These are phyloP conservation scores for Mychonastes homosphaera DNA, from an alignment of 139 green algal species.

Conservation along the genomic window DNA sequence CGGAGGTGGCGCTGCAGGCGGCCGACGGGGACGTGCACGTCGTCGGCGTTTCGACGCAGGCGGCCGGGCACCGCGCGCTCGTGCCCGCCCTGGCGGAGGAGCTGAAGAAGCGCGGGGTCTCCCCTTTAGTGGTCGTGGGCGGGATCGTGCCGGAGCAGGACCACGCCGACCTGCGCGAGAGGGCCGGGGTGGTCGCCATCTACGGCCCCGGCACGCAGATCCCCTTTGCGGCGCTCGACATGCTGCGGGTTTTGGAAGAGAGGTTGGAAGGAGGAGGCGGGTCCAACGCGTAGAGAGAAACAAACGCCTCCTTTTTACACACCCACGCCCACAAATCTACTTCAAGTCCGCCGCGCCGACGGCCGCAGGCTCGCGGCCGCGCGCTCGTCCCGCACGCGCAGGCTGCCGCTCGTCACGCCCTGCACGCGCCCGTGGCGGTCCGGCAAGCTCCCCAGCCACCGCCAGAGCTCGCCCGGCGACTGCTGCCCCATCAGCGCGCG, in stretches of 20 bases:
- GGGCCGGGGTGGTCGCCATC: slow-evolving; percentile 41
- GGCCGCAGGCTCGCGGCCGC: slow-evolving; percentile 21
- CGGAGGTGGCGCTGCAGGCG: slow-evolving; percentile 48
- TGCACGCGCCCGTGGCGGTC: slow-evolving; percentile 37
- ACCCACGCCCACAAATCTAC: too few relatives aligned
- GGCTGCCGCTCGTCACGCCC: slow-evolving; percentile 36
- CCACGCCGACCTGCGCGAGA: slow-evolving; percentile 29
- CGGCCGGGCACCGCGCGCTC: slow-evolving; percentile 15
- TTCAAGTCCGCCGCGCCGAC: too few relatives aligned
- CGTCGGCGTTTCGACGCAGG: slow-evolving; percentile 48
- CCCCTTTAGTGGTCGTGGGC: background rate
- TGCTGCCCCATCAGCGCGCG: slow-evolving; percentile 20
- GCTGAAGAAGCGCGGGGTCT: too few relatives aligned
- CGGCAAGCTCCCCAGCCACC: slow-evolving; percentile 31
- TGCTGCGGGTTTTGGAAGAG: slow-evolving; percentile 34
- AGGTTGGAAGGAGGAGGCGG: too few relatives aligned
- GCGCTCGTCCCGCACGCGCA: slow-evolving; percentile 30
- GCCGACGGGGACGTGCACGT: slow-evolving; percentile 63
- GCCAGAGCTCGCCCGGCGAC: slow-evolving; percentile 24
- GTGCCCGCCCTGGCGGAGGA: background rate
- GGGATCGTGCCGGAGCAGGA: slow-evolving; percentile 15
- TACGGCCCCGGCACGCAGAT: slow-evolving; percentile 54
- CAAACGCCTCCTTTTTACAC: too few relatives aligned
- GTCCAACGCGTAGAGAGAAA: too few relatives aligned
- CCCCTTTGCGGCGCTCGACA: slow-evolving; percentile 40